These are phyloP conservation scores for Jatropha podagrica DNA, from an alignment of 441 rosid species.

Conservation along the genomic window DNA sequence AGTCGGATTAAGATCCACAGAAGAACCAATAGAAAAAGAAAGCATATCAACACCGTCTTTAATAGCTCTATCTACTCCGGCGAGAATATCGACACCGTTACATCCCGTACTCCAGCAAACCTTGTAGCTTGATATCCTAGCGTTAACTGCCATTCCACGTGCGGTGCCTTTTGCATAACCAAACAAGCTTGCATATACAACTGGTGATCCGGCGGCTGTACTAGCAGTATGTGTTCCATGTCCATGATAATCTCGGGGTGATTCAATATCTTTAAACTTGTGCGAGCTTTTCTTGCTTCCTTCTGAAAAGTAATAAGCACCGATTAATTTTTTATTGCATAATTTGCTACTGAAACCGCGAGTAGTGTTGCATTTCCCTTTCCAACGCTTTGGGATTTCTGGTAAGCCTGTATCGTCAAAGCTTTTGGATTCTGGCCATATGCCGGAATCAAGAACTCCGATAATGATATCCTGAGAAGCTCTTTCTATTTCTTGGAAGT, in stretches of 20 bases:
- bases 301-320: conserved; percentile 66
- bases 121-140: conserved; percentile 1
- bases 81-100: not conserved
- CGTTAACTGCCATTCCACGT: not conserved
- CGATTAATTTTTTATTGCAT: conserved; percentile 76
- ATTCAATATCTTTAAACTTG: not conserved
- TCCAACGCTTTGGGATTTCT: conserved; percentile 59
- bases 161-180: not conserved
- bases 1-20: fast-evolving
- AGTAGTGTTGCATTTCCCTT: conserved; percentile 63
- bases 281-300: conserved; percentile 22
- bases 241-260: not conserved
- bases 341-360: conserved; percentile 49
- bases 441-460: conserved; percentile 78
- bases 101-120: not conserved
- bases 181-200: not conserved
- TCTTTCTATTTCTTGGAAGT: conserved; percentile 31
- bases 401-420: conserved; percentile 58
- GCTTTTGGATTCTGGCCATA: conserved; percentile 82
- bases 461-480: conserved; percentile 51
- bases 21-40: not conserved
- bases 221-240: conserved; percentile 7
- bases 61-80: not conserved
- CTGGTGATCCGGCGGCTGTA: not conserved
- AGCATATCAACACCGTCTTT: conserved; percentile 16